phyloP scores from a whole-genome alignment of 2,329 filamentous ascomycete genomes.

The Fusarium sarcochroum region DNA sequence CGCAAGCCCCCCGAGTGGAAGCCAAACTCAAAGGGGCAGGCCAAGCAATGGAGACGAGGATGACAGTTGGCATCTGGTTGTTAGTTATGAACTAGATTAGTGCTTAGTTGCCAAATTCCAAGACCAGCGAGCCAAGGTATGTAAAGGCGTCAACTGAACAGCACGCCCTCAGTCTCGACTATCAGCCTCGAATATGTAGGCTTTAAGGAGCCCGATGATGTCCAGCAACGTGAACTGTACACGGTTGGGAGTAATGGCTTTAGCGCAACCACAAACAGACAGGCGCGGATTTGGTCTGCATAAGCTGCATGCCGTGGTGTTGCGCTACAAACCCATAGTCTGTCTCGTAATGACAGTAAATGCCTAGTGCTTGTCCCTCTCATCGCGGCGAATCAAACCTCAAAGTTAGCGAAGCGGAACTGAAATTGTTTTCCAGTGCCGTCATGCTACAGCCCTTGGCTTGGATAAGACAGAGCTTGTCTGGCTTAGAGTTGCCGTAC shows the following conservation, averaged over 20 bases:
- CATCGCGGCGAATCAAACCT: slow-evolving; percentile 29
- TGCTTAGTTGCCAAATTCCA: slow-evolving; percentile 3
- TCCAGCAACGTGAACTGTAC: neutral
- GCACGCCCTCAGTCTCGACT: neutral
- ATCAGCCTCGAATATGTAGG: neutral
- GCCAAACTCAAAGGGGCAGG: slow-evolving; percentile 30
- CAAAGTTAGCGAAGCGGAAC: slow-evolving; percentile 19
- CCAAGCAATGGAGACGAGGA: slow-evolving; percentile 16
- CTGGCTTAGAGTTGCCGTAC: neutral
- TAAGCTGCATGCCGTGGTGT: slow-evolving; percentile 24
- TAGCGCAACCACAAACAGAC: neutral
- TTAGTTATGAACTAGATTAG: slow-evolving; percentile 4
- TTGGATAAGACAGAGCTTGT: neutral
- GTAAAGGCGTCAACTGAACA: neutral
- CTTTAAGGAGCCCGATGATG: neutral
- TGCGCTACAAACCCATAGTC: slow-evolving; percentile 5
- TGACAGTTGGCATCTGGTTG: slow-evolving; percentile 18
- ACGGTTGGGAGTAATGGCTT: neutral
- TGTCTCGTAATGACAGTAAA: slow-evolving; percentile 11
- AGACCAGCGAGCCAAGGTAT: slow-evolving; percentile 13
- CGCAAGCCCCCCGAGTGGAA: slow-evolving; percentile 31
- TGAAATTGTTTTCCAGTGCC: neutral
- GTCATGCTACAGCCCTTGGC: slow-evolving; percentile 5
- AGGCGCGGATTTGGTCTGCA: slow-evolving; percentile 2
- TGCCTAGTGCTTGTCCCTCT: slow-evolving; percentile 10